Evolutionary conservation across 257 asterid species (phyloP), one percentile per base, ranked within the genome.

Genomic region (Salvia miltiorrhiza): DNA sequence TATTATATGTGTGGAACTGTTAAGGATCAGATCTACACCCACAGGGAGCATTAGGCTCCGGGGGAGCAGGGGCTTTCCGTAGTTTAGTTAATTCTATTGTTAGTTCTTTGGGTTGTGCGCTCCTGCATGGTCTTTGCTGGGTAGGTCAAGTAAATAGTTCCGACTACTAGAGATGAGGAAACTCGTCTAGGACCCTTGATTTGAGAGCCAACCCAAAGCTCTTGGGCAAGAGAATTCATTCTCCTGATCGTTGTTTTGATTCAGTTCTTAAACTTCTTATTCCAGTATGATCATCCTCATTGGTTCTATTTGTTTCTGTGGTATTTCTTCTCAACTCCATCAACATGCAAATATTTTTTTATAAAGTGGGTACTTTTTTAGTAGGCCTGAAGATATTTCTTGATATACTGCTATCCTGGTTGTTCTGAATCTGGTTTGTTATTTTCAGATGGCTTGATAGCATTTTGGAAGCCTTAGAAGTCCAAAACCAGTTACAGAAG

Each of bases 391-490:
- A 30, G 35, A 30, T 26, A 26, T 30, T 30, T 0, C 4, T 30
- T 30, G 35, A 30, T 4, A 30, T 6, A 2, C 55, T 16, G 28
- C 28, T 16, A 19, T 49, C 55, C 8, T 2, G 26, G 20, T 16
- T 49, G 55, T 49, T 69, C 24, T 66, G 63, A 32, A 20, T 24
- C 12, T 17, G 32, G 24, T 63, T 26, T 63, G 54, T 16, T 59
- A 11, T 60, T 19, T 70, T 68, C 88, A 89, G 92, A 82, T 90
- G 96, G 96, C 81, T 87, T 57, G 75, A 74, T 61, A 80, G 96
- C 63, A 80, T 90, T 74, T 48, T 79, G 63, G 89, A 87, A 80
- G 96, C 95, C 73, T 69, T 90, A 58, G 60, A 62, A 69, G 80
- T 80, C 41, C 73, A 75, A 21, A 76, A 77, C 69, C 82, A 71